Evolutionary conservation across 2,329 filamentous ascomycete genomes (phyloP).

Genomic region (Annulohypoxylon truncatum): DNA sequence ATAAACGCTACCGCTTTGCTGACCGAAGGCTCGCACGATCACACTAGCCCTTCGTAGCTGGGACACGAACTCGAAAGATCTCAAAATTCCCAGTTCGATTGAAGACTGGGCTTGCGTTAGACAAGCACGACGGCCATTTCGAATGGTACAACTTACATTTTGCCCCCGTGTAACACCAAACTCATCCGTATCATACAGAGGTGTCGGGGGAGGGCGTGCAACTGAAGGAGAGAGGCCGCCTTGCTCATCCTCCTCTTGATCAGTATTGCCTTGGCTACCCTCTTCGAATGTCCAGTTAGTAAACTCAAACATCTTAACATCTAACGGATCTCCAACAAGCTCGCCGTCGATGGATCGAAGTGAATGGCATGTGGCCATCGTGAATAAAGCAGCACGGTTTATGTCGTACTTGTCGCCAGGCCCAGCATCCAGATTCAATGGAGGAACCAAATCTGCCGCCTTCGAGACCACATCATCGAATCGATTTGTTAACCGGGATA

Average conservation of each 20-base stretch:
- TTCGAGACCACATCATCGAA: slow-evolving; percentile 83
- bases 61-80: slow-evolving; percentile 94
- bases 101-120: slow-evolving; percentile 56
- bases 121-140: not conserved
- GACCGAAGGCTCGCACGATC: slow-evolving; percentile 87
- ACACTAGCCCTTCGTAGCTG: slow-evolving; percentile 93
- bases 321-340: slow-evolving; percentile 90
- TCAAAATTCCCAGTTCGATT: slow-evolving; percentile 89
- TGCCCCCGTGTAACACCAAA: slow-evolving; percentile 45
- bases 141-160: slow-evolving; percentile 43
- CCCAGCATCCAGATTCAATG: slow-evolving; percentile 46
- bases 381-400: slow-evolving; percentile 77
- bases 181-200: slow-evolving; percentile 60
- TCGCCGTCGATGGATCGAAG: slow-evolving; percentile 87
- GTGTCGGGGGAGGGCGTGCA: slow-evolving; percentile 78
- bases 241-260: slow-evolving; percentile 78
- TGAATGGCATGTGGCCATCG: slow-evolving; percentile 98
- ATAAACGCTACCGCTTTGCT: slow-evolving; percentile 85
- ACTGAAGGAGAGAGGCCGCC: slow-evolving; percentile 85
- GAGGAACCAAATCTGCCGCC: slow-evolving; percentile 67
- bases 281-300: slow-evolving; percentile 94
- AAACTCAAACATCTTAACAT: slow-evolving; percentile 99
- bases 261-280: slow-evolving; percentile 74
- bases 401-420: slow-evolving; percentile 51
- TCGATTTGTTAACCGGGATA: slow-evolving; percentile 68